These are phyloP conservation scores for Anisodus tanguticus DNA, from an alignment of 257 asterid genomes.

Conservation along the genomic window DNA sequence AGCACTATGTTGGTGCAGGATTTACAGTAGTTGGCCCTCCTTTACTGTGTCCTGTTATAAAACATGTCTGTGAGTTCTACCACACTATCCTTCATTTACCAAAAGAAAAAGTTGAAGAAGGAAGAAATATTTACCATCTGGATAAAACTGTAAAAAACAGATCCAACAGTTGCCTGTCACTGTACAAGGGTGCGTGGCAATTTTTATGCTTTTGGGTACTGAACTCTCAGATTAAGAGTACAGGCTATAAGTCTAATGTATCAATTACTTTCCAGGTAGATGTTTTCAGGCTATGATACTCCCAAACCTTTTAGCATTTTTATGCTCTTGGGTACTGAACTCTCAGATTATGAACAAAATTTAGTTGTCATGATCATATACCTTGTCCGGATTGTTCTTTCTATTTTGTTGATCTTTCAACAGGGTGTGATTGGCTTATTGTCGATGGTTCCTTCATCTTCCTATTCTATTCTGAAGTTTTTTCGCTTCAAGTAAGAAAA, in stretches of 20 bases:
- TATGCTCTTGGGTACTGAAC: neutral
- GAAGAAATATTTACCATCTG: too few relatives aligned
- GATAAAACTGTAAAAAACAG: neutral
- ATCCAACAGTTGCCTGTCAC: neutral
- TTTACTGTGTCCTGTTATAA: too few relatives aligned
- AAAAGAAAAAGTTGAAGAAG: too few relatives aligned
- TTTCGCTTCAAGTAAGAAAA: neutral
- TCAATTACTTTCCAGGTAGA: neutral
- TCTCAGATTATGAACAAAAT: neutral
- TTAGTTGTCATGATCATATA: too few relatives aligned
- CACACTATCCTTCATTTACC: too few relatives aligned
- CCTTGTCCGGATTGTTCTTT: too few relatives aligned
- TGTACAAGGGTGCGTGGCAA: neutral
- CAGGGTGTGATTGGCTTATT: neutral
- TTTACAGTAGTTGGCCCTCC: too few relatives aligned
- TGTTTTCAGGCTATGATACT: neutral
- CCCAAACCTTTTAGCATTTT: neutral
- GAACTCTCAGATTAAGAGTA: neutral
- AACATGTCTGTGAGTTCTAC: too few relatives aligned
- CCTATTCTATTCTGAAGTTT: slow-evolving; percentile 4
- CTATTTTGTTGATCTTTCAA: neutral
- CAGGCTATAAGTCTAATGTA: neutral
- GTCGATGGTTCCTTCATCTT: neutral
- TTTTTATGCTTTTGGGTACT: neutral
- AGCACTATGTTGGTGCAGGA: too few relatives aligned